These are phyloP conservation scores for Thalassiosira mediterranea DNA, from an alignment of 352 stramenopile species.

Conservation along the genomic window DNA sequence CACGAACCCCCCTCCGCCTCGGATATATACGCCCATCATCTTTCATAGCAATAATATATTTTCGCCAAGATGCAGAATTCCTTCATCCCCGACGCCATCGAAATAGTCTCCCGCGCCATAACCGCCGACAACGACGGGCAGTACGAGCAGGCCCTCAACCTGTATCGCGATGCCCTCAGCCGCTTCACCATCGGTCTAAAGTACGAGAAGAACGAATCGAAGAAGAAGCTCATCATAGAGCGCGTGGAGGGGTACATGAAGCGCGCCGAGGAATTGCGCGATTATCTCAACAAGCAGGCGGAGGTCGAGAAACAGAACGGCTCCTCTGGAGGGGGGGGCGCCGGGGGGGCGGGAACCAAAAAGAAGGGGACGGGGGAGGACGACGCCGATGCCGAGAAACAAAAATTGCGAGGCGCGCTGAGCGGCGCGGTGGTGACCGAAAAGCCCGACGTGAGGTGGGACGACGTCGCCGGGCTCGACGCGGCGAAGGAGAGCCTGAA, in stretches of 20 bases:
- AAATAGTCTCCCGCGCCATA: constrained; percentile 87
- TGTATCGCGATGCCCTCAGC: constrained; percentile 86
- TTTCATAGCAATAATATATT: too few species aligned
- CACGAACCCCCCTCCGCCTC: too few species aligned
- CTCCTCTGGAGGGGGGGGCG: constrained; percentile 18
- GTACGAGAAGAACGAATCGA: constrained; percentile 88
- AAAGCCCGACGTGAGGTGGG: constrained; percentile 93
- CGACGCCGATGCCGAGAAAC: constrained; percentile 91
- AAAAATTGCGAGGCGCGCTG: constrained; percentile 94
- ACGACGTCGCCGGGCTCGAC: constrained; percentile 96
- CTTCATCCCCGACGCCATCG: constrained; percentile 88
- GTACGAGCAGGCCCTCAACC: constrained; percentile 80
- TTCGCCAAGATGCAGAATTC: constrained; percentile 84
- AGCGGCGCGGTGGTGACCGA: constrained; percentile 87
- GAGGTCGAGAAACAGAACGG: constrained; percentile 80
- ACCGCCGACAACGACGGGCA: constrained; percentile 80
- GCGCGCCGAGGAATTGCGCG: constrained; percentile 83
- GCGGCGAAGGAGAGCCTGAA: constrained; percentile 96
- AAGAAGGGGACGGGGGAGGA: constrained; percentile 77
- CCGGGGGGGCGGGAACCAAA: constrained; percentile 13
- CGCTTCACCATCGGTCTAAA: constrained; percentile 89
- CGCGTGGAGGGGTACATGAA: constrained; percentile 90
- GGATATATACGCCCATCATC: too few species aligned
- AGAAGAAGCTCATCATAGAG: constrained; percentile 85
- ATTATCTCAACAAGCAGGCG: constrained; percentile 82